These are phyloP conservation scores for Fomitopsis pulvina DNA, from an alignment of 768 basidiomycete genomes.

Conservation along the genomic window DNA sequence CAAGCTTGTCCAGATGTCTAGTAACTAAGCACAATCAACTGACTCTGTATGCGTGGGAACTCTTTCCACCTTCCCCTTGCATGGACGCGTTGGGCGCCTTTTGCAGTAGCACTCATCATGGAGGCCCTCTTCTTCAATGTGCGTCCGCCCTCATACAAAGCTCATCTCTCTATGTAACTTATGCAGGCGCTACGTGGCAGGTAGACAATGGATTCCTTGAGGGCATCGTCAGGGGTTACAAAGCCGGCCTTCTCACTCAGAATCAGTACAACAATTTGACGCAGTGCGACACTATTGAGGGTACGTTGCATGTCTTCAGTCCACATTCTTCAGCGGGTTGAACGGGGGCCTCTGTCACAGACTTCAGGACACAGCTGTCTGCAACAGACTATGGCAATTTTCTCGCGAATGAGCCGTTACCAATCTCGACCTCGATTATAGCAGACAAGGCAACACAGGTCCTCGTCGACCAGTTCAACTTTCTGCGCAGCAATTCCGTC, in stretches of 20 bases:
- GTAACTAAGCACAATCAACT: too few relatives aligned
- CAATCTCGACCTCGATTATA: slow-evolving; percentile 90
- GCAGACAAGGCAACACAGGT: slow-evolving; percentile 94
- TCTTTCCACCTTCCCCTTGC: not conserved
- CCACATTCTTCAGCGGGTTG: not conserved
- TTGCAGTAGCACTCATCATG: slow-evolving; percentile 37
- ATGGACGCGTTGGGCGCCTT: not conserved
- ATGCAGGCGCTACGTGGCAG: slow-evolving; percentile 31
- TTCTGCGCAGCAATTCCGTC: slow-evolving; percentile 83
- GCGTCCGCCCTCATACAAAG: slow-evolving; percentile 16
- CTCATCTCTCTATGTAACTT: slow-evolving; percentile 21
- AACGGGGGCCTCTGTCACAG: slow-evolving; percentile 32
- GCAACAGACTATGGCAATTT: slow-evolving; percentile 99
- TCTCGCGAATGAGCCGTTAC: slow-evolving; percentile 91
- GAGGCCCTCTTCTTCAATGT: slow-evolving; percentile 91
- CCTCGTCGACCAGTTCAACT: slow-evolving; percentile 97
- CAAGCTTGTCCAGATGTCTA: too few relatives aligned
- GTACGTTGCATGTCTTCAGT: slow-evolving; percentile 34
- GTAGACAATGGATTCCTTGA: slow-evolving; percentile 72
- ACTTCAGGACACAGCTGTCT: slow-evolving; percentile 91
- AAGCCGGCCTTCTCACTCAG: slow-evolving; percentile 84
- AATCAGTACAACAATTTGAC: slow-evolving; percentile 88
- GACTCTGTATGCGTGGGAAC: not conserved
- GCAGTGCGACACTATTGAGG: slow-evolving; percentile 97
- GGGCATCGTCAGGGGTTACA: slow-evolving; percentile 87